phyloP scores from a whole-genome alignment of 1,284 basidiomycete genomes.

The Melampsora larici-populina region DNA sequence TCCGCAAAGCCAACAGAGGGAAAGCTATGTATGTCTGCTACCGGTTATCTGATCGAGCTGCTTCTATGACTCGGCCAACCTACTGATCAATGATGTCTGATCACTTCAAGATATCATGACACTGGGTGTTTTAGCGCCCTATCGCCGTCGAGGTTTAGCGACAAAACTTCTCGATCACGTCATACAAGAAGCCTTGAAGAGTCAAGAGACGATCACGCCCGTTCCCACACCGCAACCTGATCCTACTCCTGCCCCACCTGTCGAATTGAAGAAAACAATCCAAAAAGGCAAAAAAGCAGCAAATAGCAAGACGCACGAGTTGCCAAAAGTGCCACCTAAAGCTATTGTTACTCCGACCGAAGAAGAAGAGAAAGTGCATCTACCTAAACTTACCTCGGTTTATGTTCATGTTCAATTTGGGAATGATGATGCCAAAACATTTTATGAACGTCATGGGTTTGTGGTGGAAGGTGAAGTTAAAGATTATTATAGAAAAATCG shows the following conservation, averaged over 20 bases:
- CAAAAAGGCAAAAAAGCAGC: conserved; percentile 47
- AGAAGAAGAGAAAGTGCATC: conserved; percentile 33
- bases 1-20: neutral
- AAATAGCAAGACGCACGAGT: conserved; percentile 25
- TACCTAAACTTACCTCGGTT: conserved; percentile 13
- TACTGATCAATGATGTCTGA: conserved; percentile 46
- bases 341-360: neutral
- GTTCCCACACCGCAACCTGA: conserved; percentile 40
- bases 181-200: conserved; percentile 49
- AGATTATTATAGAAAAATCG: conserved; percentile 50
- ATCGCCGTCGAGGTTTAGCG: conserved; percentile 53
- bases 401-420: conserved; percentile 54
- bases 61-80: conserved; percentile 31
- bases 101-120: conserved; percentile 48
- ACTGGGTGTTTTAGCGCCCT: conserved; percentile 52
- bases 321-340: conserved; percentile 4
- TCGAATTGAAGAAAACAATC: conserved; percentile 26
- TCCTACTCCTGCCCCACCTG: neutral
- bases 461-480: conserved; percentile 48
- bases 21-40: conserved; percentile 35
- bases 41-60: neutral
- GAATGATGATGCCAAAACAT: conserved; percentile 51
- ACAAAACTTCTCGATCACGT: conserved; percentile 50
- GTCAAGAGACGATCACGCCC: conserved; percentile 42
- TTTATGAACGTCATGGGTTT: conserved; percentile 53